Evolutionary conservation across 108 stramenopile genomes (phyloP).

Genomic region (Parmales sp.): DNA sequence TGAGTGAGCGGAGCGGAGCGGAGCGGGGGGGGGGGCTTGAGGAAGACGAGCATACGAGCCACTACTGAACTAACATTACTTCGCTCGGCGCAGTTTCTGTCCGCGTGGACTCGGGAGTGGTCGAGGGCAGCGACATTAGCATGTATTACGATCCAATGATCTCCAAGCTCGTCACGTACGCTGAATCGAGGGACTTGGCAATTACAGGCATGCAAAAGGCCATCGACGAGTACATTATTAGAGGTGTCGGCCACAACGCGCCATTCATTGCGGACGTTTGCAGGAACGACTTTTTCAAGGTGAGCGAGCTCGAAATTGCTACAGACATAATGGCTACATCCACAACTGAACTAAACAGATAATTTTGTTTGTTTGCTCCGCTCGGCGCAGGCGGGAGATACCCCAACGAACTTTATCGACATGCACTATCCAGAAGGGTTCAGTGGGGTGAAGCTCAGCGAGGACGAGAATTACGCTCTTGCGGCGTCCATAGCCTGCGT

Average conservation of each 20-base stretch:
- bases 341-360: too few species aligned
- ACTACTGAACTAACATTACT: too few species aligned
- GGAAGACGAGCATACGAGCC: too few species aligned
- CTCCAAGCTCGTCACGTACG: constrained; percentile 77
- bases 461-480: background rate
- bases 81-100: constrained; percentile 28
- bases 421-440: constrained; percentile 87
- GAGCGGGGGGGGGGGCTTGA: too few species aligned
- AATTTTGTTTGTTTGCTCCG: too few species aligned
- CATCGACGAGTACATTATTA: constrained; percentile 79
- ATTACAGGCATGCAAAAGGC: constrained; percentile 58
- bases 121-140: constrained; percentile 67
- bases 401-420: constrained; percentile 83
- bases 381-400: too few species aligned
- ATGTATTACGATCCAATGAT: constrained; percentile 96
- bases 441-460: constrained; percentile 50
- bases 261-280: constrained; percentile 62
- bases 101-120: constrained; percentile 85
- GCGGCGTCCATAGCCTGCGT: constrained; percentile 12
- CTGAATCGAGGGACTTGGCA: constrained; percentile 39
- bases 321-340: too few species aligned
- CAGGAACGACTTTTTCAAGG: constrained; percentile 56
- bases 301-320: too few species aligned
- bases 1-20: too few species aligned
- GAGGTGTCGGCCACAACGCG: constrained; percentile 84